Conservation (phyloP, 2,329 filamentous ascomycete species). For the Botryotinia calthae region DNA sequence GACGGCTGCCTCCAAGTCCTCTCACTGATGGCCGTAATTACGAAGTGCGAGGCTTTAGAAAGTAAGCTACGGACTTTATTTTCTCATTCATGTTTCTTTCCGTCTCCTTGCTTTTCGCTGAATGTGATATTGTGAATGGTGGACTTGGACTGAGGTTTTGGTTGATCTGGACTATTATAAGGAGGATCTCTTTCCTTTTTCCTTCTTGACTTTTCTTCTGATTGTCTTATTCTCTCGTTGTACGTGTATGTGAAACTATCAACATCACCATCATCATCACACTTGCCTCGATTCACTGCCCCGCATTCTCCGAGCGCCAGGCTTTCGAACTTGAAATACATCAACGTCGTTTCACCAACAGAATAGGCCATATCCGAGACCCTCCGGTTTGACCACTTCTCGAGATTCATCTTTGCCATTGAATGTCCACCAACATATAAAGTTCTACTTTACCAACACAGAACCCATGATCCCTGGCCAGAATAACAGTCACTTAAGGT, state of each 20-base stretch:
- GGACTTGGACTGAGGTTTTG: not conserved
- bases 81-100: not conserved
- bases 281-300: not conserved
- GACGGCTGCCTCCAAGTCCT: not conserved
- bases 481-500: not conserved
- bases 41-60: not conserved
- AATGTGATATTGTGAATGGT: not conserved
- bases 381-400: not conserved
- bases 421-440: not conserved
- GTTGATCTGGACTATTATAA: not conserved
- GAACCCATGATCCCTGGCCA: not conserved
- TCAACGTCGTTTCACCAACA: constrained; percentile 9
- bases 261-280: not conserved
- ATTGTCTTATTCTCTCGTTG: not conserved
- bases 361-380: not conserved
- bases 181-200: not conserved
- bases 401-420: not conserved
- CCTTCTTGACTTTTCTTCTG: not conserved
- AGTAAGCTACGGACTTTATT: not conserved
- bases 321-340: not conserved
- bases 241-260: not conserved
- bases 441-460: not conserved
- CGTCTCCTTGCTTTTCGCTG: not conserved
- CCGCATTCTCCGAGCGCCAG: not conserved
- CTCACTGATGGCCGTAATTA: not conserved